Base-by-base conservation (phyloP, 1,284 basidiomycete species). In the Meripilus lineatus region DNA sequence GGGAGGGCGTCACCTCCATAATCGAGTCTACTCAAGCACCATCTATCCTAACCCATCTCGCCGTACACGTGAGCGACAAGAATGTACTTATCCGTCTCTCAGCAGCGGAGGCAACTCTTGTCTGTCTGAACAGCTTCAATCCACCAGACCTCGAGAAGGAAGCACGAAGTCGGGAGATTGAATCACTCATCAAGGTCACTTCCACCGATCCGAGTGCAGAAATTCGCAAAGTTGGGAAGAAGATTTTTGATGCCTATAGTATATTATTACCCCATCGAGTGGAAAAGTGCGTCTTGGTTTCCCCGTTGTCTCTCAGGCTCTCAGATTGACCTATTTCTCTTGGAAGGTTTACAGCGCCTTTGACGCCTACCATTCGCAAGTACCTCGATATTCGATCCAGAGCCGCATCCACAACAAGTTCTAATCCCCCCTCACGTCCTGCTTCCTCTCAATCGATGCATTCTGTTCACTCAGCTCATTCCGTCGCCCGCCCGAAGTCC, bases 201-300 rank as follows among this genome's bases (percentile, higher is more conserved):
- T 84, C 81, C 10, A 74, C 75, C 17, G 89, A 93, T 62, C 75
- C 85, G n/a, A 88, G 75, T 57, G 78, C 81, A 11, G 88, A 89
- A 46, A 76, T 90, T 17, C 69, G 90, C 50, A 84, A 81, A 57
- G 63, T 77, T 14, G 77, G 79, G 46, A 77, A 80, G 58, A 75
- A 80, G 54, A 68, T 89, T 13, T 92, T 89, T 59, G 81, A 83
- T 45, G 82, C 82, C 0, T 93, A 92, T 60, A 79, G 79, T 50
- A 64, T 77, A 5, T 62, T 89, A 34, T 70, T 90, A 43, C 86
- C 88, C 1, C 58, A 64, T 20, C 72, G 88, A 39, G 72, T 90
- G 1, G 74, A 81, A 10, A 73, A 64, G 89, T 89, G 58, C 25
- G 80, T 71, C 25, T 38, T n/a, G n/a, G n/a, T n/a, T n/a, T n/a